A percentile compares a stretch with the other conserved stretches of the same genome.
These are phyloP conservation scores for Nakazawaea holstii DNA, from an alignment of 805 yeast species.

Conservation along the genomic window DNA sequence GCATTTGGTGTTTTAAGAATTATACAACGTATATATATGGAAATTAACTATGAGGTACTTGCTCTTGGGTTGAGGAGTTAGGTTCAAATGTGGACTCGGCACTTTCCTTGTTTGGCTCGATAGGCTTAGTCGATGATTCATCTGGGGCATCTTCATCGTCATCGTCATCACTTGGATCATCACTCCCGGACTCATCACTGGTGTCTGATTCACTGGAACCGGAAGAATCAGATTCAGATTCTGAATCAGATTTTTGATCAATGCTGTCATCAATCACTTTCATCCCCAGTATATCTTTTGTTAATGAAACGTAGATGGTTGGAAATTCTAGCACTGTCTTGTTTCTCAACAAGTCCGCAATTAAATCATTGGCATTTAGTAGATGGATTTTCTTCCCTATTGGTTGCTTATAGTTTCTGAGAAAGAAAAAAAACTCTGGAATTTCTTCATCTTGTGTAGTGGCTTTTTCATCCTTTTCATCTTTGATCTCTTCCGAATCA, in stretches of 20 bases:
- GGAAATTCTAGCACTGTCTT: constrained; percentile 75
- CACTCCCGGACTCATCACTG: not conserved
- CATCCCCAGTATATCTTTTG: constrained; percentile 21
- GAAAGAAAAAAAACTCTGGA: not conserved
- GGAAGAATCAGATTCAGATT: constrained; percentile 11
- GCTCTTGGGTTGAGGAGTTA: no score
- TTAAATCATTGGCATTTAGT: constrained; percentile 26
- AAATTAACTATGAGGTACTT: no score
- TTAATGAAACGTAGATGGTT: constrained; percentile 44
- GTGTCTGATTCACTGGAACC: constrained; percentile 1
- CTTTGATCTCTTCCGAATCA: not conserved
- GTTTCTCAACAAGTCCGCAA: constrained; percentile 48
- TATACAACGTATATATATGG: not conserved
- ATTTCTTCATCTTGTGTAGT: not conserved
- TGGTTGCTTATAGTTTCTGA: not conserved
- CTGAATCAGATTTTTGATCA: constrained; percentile 3
- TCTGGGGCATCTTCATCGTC: constrained; percentile 10
- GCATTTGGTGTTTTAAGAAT: not conserved
- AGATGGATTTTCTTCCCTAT: constrained; percentile 27
- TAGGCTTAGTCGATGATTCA: constrained; percentile 3
- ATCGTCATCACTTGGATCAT: constrained; percentile 9
- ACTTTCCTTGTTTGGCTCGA: no score
- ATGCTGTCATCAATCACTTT: constrained; percentile 20
- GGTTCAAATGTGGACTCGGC: no score
- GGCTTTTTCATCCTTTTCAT: not conserved